Base-by-base conservation (phyloP, 2,329 filamentous ascomycete genomes). In the Apiospora marii region DNA sequence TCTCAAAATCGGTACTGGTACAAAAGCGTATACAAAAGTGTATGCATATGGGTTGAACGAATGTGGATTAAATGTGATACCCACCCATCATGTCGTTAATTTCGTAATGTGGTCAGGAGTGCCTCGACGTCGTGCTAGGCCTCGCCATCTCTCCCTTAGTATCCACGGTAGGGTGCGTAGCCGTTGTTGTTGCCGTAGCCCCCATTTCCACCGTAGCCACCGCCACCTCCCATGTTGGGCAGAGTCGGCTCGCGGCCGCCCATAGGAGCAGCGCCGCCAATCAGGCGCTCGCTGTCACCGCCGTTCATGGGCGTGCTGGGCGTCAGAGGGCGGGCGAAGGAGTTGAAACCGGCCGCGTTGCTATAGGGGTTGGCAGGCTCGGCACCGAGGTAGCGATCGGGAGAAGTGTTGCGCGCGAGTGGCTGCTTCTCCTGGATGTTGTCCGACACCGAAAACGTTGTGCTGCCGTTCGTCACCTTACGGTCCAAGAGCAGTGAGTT, bases 401-500 rank as follows among this genome's bases (percentile, higher is more conserved):
- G 78, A 4, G 79, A 79, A 24, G 80, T 76, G 13, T 79, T 77
- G n/a, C 78, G 81, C 70, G 71, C 41, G 71, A 74, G 67, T 12
- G 75, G 73, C 68, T 74, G 70, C 48, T 82, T 82, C 70, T 84
- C 82, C 41, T 79, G 74, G 27, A 80, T 77, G 8, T 83, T 80
- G 70, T 82, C 84, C 70, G 84, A 81, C 72, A 86, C 78, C 64
- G 86, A 82, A 75, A 86, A 85, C 73, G 84, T 84, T 44, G 64
- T 75, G 41, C 83, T 80, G 27, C 81, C 76, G 46, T 80, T 76
- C 51, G 80, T 79, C 74, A 83, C 82, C 58, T 77, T 74, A 53
- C 83, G 88, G 70, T 92, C 90, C 82, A 94, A 91, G 73, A 98
- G 91, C 27, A 98, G 90, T 16, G 93, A 95, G 86, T 96, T 96